A percentile compares a stretch with the other conserved stretches of the same genome.
Evolutionary conservation across 2,329 filamentous ascomycete species (phyloP).

Genomic region (Aspergillus viridinutans): DNA sequence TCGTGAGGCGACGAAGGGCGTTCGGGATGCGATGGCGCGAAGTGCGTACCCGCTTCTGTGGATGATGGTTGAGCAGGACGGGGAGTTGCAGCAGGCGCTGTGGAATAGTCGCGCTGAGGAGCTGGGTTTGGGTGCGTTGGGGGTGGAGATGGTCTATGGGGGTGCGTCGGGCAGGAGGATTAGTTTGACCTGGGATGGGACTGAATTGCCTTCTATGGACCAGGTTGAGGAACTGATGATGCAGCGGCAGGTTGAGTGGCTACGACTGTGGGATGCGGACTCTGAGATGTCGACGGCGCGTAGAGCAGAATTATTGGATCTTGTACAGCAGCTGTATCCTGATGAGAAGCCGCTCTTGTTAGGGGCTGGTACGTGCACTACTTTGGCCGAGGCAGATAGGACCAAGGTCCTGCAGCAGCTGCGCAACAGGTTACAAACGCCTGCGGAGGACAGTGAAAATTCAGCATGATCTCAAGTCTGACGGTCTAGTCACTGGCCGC

Average conservation of each 20-base stretch:
- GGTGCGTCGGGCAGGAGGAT: constrained; percentile 15
- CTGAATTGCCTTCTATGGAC: constrained; percentile 31
- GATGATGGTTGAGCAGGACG: constrained; percentile 41
- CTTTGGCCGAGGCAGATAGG: constrained; percentile 20
- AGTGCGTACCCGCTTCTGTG: constrained; percentile 69
- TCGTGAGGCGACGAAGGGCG: constrained; percentile 69
- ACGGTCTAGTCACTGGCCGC: no score
- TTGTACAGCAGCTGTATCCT: constrained; percentile 25
- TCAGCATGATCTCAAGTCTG: neutral
- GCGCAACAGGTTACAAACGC: constrained; percentile 3
- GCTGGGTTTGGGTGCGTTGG: constrained; percentile 35
- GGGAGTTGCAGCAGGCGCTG: constrained; percentile 38
- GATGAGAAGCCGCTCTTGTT: constrained; percentile 18
- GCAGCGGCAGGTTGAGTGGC: constrained; percentile 24
- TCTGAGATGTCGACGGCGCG: constrained; percentile 8
- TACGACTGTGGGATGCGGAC: constrained; percentile 23
- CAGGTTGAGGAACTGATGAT: constrained; percentile 24
- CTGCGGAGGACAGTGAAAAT: neutral
- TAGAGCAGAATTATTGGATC: constrained; percentile 24
- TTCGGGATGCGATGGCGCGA: constrained; percentile 65
- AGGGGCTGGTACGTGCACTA: constrained; percentile 4
- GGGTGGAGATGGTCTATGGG: constrained; percentile 36
- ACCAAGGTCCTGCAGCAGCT: constrained; percentile 16
- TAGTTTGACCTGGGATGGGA: constrained; percentile 35
- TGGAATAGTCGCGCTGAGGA: constrained; percentile 42